phyloP scores from a whole-genome alignment of 257 asterid genomes.

The Capsicum chinense region DNA sequence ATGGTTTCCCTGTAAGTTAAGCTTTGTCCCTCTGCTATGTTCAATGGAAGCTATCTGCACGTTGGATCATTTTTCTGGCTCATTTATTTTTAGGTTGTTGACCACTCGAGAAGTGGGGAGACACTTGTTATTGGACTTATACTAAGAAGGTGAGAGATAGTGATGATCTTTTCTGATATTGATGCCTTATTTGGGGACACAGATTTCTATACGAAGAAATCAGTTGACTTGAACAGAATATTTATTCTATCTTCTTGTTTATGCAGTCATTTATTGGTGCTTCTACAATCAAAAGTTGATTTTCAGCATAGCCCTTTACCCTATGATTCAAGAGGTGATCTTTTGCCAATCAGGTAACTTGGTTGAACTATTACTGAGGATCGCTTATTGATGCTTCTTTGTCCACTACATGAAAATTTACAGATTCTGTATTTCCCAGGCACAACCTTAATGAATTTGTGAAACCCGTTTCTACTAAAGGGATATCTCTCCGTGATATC shows the following conservation, averaged over 20 bases:
- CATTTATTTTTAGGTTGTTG: conserved; percentile 69
- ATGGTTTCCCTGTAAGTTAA: conserved; percentile 92
- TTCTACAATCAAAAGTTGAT: conserved; percentile 91
- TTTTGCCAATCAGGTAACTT: conserved; percentile 77
- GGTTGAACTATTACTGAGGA: conserved; percentile 2
- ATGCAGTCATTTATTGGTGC: conserved; percentile 94
- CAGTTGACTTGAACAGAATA: background rate
- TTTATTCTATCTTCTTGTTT: conserved; percentile 5
- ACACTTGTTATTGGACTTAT: conserved; percentile 93
- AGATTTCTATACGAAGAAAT: background rate
- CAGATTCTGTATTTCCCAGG: conserved; percentile 54
- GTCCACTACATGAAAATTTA: background rate
- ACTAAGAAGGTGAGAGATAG: conserved; percentile 71
- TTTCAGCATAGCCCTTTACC: conserved; percentile 95
- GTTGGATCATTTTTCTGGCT: conserved; percentile 29
- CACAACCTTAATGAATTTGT: conserved; percentile 91
- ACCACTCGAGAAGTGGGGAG: conserved; percentile 86
- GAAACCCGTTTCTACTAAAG: conserved; percentile 94
- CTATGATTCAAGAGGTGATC: conserved; percentile 68
- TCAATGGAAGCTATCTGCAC: conserved; percentile 7
- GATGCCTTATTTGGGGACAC: background rate
- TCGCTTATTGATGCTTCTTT: background rate
- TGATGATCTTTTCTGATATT: conserved; percentile 17
- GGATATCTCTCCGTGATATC: conserved; percentile 76
- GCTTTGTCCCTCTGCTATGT: conserved; percentile 29